Evolutionary conservation across 345 rosid species (phyloP).

Genomic region (Euphorbia lathyris): DNA sequence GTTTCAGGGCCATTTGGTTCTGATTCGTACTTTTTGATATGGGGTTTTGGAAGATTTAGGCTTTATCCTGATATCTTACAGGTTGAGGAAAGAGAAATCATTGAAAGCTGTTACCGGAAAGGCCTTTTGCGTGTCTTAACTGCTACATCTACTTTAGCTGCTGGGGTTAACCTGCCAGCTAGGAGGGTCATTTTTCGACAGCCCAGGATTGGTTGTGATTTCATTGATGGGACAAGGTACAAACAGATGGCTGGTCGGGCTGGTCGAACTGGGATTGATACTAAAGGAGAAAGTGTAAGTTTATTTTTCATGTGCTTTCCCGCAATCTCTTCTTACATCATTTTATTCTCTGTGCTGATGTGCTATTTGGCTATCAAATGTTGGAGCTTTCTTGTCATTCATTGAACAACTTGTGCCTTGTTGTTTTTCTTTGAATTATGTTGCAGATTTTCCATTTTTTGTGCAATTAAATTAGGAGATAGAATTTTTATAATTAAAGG

Average conservation of each 20-base stretch:
- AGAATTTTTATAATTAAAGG: neutral
- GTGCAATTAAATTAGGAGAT: neutral
- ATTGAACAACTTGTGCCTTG: neutral
- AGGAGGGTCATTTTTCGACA: slow-evolving; percentile 98
- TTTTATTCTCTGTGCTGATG: neutral
- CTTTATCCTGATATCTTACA: slow-evolving; percentile 30
- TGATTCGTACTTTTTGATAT: neutral
- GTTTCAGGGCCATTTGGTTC: neutral
- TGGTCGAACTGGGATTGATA: slow-evolving; percentile 97
- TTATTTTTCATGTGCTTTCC: slow-evolving; percentile 3
- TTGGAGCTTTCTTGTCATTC: neutral
- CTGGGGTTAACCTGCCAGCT: slow-evolving; percentile 97
- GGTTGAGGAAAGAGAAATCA: slow-evolving; percentile 97
- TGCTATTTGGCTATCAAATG: neutral
- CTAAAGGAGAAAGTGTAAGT: slow-evolving; percentile 97
- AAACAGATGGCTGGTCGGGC: slow-evolving; percentile 99
- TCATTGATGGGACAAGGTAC: slow-evolving; percentile 96
- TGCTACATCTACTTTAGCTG: slow-evolving; percentile 97
- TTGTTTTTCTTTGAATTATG: neutral
- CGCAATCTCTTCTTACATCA: slow-evolving; percentile 5
- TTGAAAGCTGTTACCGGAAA: slow-evolving; percentile 85
- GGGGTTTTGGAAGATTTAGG: neutral
- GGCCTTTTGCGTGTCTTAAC: slow-evolving; percentile 90
- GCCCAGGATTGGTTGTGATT: slow-evolving; percentile 93
- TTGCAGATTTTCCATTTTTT: slow-evolving; percentile 1